Base-by-base conservation (phyloP, 192 early-diverging fungal genomes). In the Ambispora gerdemannii region DNA sequence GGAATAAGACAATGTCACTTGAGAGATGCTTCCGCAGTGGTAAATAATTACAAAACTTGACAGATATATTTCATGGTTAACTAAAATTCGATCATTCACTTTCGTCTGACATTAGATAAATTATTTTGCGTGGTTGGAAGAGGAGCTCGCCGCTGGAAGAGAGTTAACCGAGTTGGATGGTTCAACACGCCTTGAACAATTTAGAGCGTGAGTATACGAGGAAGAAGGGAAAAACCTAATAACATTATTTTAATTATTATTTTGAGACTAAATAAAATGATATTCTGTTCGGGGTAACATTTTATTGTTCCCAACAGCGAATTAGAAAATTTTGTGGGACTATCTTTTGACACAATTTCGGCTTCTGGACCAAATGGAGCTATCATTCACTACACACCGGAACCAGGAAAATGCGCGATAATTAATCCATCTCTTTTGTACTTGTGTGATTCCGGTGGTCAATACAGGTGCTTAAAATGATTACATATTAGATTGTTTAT, bases 341-440 rank as follows among this genome's bases (percentile, higher is more conserved):
- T 96, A 53, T 93, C 91, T 64, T 99, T 99, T 72, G 91, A 90
- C 72, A 99, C 97, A 24, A 99, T 99, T 70, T 97, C 95, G 6
- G 89, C 91, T 17, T 93, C 93, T 8, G 97, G 97, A 2, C 77
- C 97, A n/a, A 99, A 96, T 72, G 97, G 94, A 4, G 90, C 94
- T 35, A 95, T 99, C 76, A 97, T 99, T 74, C 97, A 99, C 77
- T 99, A 99, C 84, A 89, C 88, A 77, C 95, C 97, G 31, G 85
- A 92, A 71, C 87, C 84, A 72, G 92, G 86, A 25, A 83, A 82
- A 11, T 93, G 93, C 64, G 89, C 88, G 17, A 75, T 83, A 22
- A 89, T 99, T 71, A 83, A 89, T 64, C 73, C 83, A 13, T 82
- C 84, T 63, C 75, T 89, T 65, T 87, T 97, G 75, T 99, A 97